phyloP scores from a whole-genome alignment of 352 stramenopile genomes.

The Stramenopiles sp. region DNA sequence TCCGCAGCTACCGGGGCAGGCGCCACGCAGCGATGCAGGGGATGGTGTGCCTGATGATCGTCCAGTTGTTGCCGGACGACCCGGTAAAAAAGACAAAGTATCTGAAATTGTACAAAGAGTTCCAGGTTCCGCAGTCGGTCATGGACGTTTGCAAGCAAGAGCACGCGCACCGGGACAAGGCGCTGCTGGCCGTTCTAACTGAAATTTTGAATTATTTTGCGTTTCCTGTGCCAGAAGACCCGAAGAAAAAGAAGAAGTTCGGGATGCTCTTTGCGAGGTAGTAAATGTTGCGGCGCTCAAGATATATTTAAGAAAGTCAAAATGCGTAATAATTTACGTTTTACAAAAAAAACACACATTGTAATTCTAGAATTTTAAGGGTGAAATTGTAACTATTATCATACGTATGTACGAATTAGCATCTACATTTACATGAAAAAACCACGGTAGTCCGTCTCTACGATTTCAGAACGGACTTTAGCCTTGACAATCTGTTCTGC shows the following conservation, averaged over 20 bases:
- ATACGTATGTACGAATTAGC: too few relatives aligned
- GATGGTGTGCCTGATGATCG: too few relatives aligned
- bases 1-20: background rate
- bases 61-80: too few relatives aligned
- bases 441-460: too few relatives aligned
- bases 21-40: background rate
- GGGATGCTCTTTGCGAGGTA: background rate
- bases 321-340: too few relatives aligned
- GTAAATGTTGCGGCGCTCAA: background rate
- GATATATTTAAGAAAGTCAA: background rate
- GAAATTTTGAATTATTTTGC: conserved; percentile 7
- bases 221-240: background rate
- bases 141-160: background rate
- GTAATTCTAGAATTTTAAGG: too few relatives aligned
- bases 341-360: too few relatives aligned
- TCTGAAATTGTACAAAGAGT: background rate
- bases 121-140: background rate
- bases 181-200: background rate
- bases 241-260: background rate
- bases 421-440: too few relatives aligned
- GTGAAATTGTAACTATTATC: too few relatives aligned
- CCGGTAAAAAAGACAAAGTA: background rate
- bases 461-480: background rate
- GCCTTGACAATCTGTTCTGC: background rate
- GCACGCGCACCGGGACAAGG: background rate